These are phyloP conservation scores for Agrostemma githago DNA, from an alignment of 148 eudicot genomes.

Conservation along the genomic window DNA sequence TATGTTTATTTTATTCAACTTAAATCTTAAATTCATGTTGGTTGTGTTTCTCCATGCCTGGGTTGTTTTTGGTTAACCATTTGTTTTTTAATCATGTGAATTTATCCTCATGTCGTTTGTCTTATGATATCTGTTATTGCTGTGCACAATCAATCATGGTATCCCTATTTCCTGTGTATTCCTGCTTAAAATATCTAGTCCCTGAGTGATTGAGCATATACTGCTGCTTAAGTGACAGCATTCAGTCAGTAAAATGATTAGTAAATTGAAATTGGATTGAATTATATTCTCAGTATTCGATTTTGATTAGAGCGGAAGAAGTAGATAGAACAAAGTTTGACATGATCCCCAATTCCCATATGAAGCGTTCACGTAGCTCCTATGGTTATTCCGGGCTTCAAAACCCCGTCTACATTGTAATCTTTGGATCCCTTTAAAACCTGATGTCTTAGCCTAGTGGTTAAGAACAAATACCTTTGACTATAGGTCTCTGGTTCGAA, in stretches of 20 bases:
- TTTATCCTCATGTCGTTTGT: background rate
- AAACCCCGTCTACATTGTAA: background rate
- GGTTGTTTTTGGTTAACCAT: background rate
- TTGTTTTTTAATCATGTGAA: background rate
- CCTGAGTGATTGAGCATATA: background rate
- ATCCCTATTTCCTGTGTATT: background rate
- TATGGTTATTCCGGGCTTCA: background rate
- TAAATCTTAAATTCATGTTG: background rate
- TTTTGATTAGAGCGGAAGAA: background rate
- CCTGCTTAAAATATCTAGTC: background rate
- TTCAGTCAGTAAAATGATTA: background rate
- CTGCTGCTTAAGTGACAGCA: background rate
- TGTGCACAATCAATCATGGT: background rate
- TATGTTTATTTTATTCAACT: background rate
- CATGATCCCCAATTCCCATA: too few species aligned
- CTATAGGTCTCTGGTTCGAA: too few species aligned
- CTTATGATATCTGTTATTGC: background rate
- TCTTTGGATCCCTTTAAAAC: too few species aligned
- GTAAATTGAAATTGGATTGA: background rate
- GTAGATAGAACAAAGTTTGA: background rate
- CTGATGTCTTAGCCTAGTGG: background rate
- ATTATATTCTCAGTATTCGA: background rate
- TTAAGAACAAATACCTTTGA: too few species aligned
- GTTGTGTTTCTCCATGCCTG: background rate
- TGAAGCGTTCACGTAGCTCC: background rate